phyloP scores from a whole-genome alignment of 78 protist species.

The Corallochytrium limacisporum region DNA sequence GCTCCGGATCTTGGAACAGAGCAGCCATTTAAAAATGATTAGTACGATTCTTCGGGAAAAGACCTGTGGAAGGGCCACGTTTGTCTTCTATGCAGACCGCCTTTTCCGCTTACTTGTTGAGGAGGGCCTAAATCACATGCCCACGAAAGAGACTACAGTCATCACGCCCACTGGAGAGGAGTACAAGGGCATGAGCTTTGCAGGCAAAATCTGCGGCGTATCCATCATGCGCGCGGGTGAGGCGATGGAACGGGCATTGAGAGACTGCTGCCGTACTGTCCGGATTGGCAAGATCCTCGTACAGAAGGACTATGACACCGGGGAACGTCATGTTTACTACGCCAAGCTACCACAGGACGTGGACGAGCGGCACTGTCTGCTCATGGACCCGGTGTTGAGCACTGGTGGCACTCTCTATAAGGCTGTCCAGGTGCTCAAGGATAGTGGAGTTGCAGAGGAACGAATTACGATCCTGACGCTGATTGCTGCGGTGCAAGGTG shows the following conservation, averaged over 20 bases:
- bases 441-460: slow-evolving; percentile 35
- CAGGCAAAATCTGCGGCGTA: slow-evolving; percentile 5
- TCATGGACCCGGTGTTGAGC: slow-evolving; percentile 10
- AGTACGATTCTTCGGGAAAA: too few relatives aligned
- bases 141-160: not conserved
- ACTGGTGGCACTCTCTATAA: not conserved
- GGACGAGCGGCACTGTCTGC: not conserved
- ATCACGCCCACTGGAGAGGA: not conserved
- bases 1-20: too few relatives aligned
- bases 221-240: slow-evolving; percentile 48
- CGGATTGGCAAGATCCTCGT: slow-evolving; percentile 44
- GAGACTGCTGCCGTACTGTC: slow-evolving; percentile 13
- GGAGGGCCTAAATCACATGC: slow-evolving; percentile 10
- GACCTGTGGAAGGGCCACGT: too few relatives aligned
- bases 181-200: not conserved
- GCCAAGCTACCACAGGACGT: slow-evolving; percentile 8
- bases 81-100: slow-evolving; percentile 5
- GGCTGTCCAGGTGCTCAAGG: slow-evolving; percentile 6
- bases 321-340: slow-evolving; percentile 17
- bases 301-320: slow-evolving; percentile 23
- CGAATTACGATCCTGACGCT: slow-evolving; percentile 41
- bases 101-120: not conserved
- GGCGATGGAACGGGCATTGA: slow-evolving; percentile 32
- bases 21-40: too few relatives aligned
- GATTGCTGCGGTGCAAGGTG: slow-evolving; percentile 39